These are phyloP conservation scores for Salix udensis DNA, from an alignment of 345 rosid genomes.

Conservation along the genomic window DNA sequence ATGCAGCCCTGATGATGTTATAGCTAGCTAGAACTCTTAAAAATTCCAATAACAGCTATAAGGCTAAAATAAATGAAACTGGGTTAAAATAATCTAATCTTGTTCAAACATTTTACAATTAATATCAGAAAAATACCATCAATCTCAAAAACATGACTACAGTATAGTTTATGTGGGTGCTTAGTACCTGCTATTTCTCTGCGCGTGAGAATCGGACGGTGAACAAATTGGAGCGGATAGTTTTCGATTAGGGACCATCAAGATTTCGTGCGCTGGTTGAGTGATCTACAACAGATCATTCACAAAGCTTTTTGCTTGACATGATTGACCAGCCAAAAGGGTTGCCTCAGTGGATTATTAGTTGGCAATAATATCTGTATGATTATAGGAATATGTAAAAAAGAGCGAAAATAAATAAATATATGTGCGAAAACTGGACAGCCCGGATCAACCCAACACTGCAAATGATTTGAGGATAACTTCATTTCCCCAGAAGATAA, in stretches of 20 bases:
- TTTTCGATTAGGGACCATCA: slow-evolving; percentile 17
- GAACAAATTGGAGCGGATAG: background rate
- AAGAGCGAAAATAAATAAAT: background rate
- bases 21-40: too few species aligned
- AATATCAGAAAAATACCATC: too few species aligned
- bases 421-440: slow-evolving; percentile 15
- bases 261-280: slow-evolving; percentile 32
- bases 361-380: slow-evolving; percentile 60
- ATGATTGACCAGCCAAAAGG: slow-evolving; percentile 48
- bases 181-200: background rate
- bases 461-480: slow-evolving; percentile 37
- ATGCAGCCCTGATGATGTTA: too few species aligned
- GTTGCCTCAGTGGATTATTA: slow-evolving; percentile 55
- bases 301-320: slow-evolving; percentile 52
- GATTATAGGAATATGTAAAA: slow-evolving; percentile 29
- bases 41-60: too few species aligned
- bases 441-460: slow-evolving; percentile 43
- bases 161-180: background rate
- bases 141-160: background rate
- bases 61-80: too few species aligned
- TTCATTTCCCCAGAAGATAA: slow-evolving; percentile 31
- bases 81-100: too few species aligned
- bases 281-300: slow-evolving; percentile 29
- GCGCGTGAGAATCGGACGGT: slow-evolving; percentile 3
- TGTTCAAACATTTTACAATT: too few species aligned